Evolutionary conservation across 768 basidiomycete genomes (phyloP), one percentile per base, ranked within the genome.

Genomic region (Harrya chromipes): DNA sequence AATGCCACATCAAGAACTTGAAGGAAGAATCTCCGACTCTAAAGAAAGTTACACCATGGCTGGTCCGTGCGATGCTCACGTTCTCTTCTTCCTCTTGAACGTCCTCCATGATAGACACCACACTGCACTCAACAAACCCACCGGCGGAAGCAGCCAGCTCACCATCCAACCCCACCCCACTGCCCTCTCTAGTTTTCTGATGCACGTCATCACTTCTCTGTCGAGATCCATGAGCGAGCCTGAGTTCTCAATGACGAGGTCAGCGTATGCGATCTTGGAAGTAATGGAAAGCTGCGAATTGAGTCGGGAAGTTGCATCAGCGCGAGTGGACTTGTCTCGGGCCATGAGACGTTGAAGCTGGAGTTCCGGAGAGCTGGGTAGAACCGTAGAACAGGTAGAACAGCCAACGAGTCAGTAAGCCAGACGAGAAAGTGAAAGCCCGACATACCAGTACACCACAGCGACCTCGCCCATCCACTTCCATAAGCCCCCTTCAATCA

Each of bases 401-500:
- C 12, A 6, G 20, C 21, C 26, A 13, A 39, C 24, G 51, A 42
- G 36, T 17, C 26, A 29, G 19, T 4, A 19, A 19, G 27, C 16
- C 4, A 37, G 20, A 38, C 17, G 37, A 31, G 41, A 23, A 35
- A 16, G 21, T 41, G 17, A 20, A 17, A 70, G 7, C 12, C 4
- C 1, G 14, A 51, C 80, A 43, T 46, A 97, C 95, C 94, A 97
- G 63, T 92, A 94, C 6, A 97, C 94, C 10, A 99, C 85, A 4
- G 94, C 76, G 20, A 97, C 83, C 53, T 79, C 77, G 4, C 85
- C 93, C 39, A 94, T 87, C 77, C 81, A 87, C 61, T 78, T 82
- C 82, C 86, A 92, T 33, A 97, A 63, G 2, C 85, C 85, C 1
- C 88, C 84, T 65, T 99, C 97, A 49, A 99, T 85, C 48, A 99